Percentiles rank a stretch among this genome's conserved stretches.
These are phyloP conservation scores for Pterocarpus macrocarpus DNA, from an alignment of 306 rosid species.

Conservation along the genomic window DNA sequence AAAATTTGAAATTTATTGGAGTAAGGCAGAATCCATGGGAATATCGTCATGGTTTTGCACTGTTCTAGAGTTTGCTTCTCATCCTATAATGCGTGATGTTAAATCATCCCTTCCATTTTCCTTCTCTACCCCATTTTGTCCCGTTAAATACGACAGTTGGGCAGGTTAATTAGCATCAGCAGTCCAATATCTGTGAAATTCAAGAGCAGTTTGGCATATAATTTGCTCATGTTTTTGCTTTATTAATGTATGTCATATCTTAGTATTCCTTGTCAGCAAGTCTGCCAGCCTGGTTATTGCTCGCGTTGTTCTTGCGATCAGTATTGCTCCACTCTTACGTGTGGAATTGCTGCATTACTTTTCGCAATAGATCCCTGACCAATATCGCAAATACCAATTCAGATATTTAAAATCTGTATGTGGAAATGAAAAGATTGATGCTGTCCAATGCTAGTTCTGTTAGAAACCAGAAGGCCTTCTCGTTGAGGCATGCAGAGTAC, in stretches of 20 bases:
- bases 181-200: constrained; percentile 58
- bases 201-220: constrained; percentile 53
- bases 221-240: constrained; percentile 41
- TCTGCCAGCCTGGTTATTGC: constrained; percentile 37
- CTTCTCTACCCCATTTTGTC: constrained; percentile 58
- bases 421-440: not conserved
- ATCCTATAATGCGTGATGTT: constrained; percentile 63
- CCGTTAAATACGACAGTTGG: constrained; percentile 65
- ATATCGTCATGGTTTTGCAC: constrained; percentile 67
- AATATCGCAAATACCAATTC: not conserved
- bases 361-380: not conserved
- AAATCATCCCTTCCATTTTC: constrained; percentile 50
- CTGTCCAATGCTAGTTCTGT: not conserved
- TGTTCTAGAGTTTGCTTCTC: constrained; percentile 57
- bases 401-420: not conserved
- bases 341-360: constrained; percentile 9
- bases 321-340: constrained; percentile 1
- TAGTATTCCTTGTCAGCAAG: constrained; percentile 31
- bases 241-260: constrained; percentile 43
- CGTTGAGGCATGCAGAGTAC: not conserved
- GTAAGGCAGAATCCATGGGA: constrained; percentile 51
- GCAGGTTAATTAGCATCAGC: constrained; percentile 73
- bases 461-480: constrained; percentile 5
- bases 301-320: constrained; percentile 20
- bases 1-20: constrained; percentile 64